Evolutionary conservation across 1,284 basidiomycete genomes (phyloP).

Genomic region (Malassezia caprae): DNA sequence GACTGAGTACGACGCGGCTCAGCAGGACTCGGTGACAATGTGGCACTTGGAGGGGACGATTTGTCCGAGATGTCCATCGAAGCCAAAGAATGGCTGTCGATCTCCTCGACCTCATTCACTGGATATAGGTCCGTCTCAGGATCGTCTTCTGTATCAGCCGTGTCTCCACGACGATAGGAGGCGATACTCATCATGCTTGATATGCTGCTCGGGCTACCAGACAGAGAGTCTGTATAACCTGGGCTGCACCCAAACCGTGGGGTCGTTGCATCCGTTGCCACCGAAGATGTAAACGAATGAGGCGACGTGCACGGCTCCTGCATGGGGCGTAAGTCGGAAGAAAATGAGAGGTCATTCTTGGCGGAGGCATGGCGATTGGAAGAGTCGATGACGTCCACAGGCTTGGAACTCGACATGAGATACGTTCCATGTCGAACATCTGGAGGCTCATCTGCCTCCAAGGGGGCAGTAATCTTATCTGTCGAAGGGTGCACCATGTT

Average conservation of each 20-base stretch:
- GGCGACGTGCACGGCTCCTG: background rate
- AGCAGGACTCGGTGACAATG: background rate
- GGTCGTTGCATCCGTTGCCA: constrained; percentile 1
- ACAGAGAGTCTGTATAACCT: constrained; percentile 11
- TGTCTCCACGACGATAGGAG: constrained; percentile 28
- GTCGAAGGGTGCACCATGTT: background rate
- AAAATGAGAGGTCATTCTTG: background rate
- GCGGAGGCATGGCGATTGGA: background rate
- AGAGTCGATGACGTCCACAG: background rate
- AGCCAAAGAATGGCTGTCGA: constrained; percentile 27
- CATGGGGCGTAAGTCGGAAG: background rate
- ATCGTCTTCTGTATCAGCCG: constrained; percentile 43
- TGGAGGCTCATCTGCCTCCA: background rate
- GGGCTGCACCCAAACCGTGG: constrained; percentile 12
- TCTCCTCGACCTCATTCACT: constrained; percentile 35
- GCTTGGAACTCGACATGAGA: background rate
- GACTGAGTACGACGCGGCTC: background rate
- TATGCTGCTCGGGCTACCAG: constrained; percentile 33
- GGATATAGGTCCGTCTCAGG: constrained; percentile 33
- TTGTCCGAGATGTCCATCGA: constrained; percentile 27
- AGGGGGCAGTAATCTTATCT: background rate
- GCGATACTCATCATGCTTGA: constrained; percentile 32
- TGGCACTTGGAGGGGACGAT: background rate
- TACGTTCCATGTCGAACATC: background rate
- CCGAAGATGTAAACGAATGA: background rate